These are phyloP conservation scores for Neurospora sp. DNA, from an alignment of 2,329 filamentous ascomycete species.

Conservation along the genomic window DNA sequence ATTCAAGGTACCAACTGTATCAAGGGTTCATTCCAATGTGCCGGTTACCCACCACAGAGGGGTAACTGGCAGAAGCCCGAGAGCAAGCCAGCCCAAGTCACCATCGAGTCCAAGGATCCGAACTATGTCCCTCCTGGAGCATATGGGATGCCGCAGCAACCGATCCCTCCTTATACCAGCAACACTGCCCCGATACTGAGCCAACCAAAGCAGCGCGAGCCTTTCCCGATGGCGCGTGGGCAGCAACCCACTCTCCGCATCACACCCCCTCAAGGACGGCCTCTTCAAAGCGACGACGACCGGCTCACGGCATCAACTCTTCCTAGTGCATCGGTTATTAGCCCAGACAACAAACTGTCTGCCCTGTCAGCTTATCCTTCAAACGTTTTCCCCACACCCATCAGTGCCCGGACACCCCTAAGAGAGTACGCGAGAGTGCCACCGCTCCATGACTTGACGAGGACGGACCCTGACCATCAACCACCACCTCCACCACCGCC, in stretches of 20 bases:
- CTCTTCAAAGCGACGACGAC: conserved; percentile 47
- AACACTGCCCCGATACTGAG: conserved; percentile 20
- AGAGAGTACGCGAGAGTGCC: conserved; percentile 52
- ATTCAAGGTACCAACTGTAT: conserved; percentile 73
- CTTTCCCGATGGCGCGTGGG: conserved; percentile 50
- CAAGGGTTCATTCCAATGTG: conserved; percentile 81
- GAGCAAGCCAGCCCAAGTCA: conserved; percentile 57
- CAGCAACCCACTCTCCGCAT: conserved; percentile 46
- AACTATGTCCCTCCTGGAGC: conserved; percentile 52
- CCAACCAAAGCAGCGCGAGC: conserved; percentile 41
- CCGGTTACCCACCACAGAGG: conserved; percentile 78
- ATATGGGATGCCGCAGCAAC: conserved; percentile 43
- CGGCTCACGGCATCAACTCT: conserved; percentile 50
- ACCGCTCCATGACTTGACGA: conserved; percentile 48
- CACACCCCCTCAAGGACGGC: conserved; percentile 51
- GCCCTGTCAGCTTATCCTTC: conserved; percentile 42
- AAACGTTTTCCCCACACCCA: conserved; percentile 52
- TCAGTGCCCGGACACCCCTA: conserved; percentile 44
- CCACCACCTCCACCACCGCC: conserved; percentile 18
- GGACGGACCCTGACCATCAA: conserved; percentile 44
- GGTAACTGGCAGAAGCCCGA: conserved; percentile 71
- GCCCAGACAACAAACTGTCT: conserved; percentile 54
- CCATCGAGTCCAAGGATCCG: conserved; percentile 75
- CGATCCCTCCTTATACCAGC: conserved; percentile 18
- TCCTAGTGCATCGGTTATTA: conserved; percentile 47